phyloP scores from a whole-genome alignment of 2,329 filamentous ascomycete species.

The Fusarium sulawesiense region DNA sequence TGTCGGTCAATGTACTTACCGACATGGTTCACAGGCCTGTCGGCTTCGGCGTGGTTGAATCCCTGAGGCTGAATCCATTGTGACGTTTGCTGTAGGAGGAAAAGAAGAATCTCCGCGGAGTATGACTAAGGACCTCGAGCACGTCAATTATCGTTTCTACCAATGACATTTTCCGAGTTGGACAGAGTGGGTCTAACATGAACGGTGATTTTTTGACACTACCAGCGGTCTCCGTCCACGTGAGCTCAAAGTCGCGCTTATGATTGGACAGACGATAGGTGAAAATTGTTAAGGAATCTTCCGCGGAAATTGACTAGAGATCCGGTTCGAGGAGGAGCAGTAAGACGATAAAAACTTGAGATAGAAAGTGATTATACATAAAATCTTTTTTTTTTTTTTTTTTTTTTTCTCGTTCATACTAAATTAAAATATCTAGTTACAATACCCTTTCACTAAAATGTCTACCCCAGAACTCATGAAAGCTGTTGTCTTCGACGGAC shows the following conservation, averaged over 20 bases:
- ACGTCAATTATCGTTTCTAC: neutral
- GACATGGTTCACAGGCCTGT: conserved; percentile 17
- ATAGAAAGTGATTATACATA: too few species aligned
- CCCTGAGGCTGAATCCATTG: neutral
- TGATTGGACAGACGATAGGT: accelerated
- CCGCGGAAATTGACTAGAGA: neutral
- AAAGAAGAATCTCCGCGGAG: neutral
- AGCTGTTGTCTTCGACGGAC: conserved; percentile 89
- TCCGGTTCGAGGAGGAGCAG: neutral
- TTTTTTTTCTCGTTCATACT: too few species aligned
- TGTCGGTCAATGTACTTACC: neutral
- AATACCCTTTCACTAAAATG: conserved; percentile 33
- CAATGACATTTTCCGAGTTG: neutral
- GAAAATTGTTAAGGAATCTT: neutral
- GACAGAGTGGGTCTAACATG: neutral
- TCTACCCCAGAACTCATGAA: conserved; percentile 72
- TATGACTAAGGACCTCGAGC: neutral
- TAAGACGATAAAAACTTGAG: neutral
- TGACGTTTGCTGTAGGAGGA: neutral
- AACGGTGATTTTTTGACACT: accelerated
- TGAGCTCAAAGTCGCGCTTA: neutral
- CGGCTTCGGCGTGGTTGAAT: neutral
- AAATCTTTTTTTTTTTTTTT: too few species aligned
- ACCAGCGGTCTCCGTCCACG: neutral
- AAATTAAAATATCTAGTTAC: accelerated